These are phyloP conservation scores for Roridomyces roridus DNA, from an alignment of 768 basidiomycete species.

Conservation along the genomic window DNA sequence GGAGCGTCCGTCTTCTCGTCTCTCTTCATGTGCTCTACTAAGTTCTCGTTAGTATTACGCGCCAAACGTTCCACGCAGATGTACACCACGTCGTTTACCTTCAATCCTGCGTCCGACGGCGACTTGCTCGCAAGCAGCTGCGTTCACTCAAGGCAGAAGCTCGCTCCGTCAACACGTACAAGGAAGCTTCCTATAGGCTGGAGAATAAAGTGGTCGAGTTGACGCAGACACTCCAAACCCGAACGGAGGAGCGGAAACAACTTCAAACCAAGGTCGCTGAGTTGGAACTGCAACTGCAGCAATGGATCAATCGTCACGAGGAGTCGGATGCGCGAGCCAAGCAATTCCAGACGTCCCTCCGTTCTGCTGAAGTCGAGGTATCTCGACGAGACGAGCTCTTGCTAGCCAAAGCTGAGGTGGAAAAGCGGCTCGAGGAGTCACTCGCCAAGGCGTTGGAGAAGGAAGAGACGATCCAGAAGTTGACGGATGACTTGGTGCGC, in stretches of 20 bases:
- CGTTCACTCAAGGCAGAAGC: constrained; percentile 88
- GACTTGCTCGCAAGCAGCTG: constrained; percentile 85
- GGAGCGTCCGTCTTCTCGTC: constrained; percentile 71
- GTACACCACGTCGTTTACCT: constrained; percentile 79
- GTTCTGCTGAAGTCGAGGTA: constrained; percentile 73
- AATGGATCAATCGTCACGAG: constrained; percentile 88
- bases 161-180: constrained; percentile 96
- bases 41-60: constrained; percentile 52
- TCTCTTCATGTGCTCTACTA: not conserved
- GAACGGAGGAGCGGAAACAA: constrained; percentile 90
- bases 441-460: constrained; percentile 77
- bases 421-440: constrained; percentile 82
- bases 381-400: constrained; percentile 77
- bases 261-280: constrained; percentile 76
- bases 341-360: constrained; percentile 72
- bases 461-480: constrained; percentile 80
- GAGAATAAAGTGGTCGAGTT: constrained; percentile 99
- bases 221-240: constrained; percentile 90
- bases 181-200: constrained; percentile 95
- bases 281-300: constrained; percentile 84
- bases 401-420: constrained; percentile 76
- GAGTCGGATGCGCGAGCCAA: constrained; percentile 80
- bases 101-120: constrained; percentile 92
- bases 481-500: constrained; percentile 77
- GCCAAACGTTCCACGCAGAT: constrained; percentile 61